phyloP scores from a whole-genome alignment of 768 basidiomycete genomes.

The Rhizopogon roseolus region DNA sequence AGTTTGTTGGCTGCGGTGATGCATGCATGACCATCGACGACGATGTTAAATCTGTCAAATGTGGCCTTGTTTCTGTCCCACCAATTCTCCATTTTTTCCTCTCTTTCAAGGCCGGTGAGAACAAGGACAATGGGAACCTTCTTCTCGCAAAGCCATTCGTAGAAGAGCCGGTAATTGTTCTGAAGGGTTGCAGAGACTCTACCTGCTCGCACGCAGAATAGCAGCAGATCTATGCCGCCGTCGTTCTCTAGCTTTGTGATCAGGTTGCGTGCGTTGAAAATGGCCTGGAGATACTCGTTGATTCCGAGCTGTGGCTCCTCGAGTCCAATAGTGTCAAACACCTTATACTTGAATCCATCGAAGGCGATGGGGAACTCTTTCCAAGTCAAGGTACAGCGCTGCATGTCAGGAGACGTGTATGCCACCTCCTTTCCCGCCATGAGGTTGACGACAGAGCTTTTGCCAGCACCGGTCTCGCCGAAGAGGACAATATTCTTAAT shows the following conservation, averaged over 20 bases:
- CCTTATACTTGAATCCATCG: constrained; percentile 13
- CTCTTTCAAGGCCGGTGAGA: constrained; percentile 26
- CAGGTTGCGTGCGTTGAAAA: constrained; percentile 29
- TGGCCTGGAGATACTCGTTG: constrained; percentile 21
- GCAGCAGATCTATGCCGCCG: constrained; percentile 26
- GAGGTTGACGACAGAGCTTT: constrained; percentile 34
- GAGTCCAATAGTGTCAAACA: constrained; percentile 31
- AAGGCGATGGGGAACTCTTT: constrained; percentile 21
- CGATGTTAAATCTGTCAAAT: constrained; percentile 22
- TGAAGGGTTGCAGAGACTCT: constrained; percentile 24
- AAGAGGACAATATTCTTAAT: constrained; percentile 30
- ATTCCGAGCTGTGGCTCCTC: constrained; percentile 19
- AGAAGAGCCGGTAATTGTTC: constrained; percentile 31
- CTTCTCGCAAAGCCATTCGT: constrained; percentile 33
- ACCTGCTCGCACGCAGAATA: constrained; percentile 30
- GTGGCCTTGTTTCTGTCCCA: constrained; percentile 12
- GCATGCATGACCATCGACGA: constrained; percentile 25
- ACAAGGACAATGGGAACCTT: constrained; percentile 28
- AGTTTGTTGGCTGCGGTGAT: constrained; percentile 23
- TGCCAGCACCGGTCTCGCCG: constrained; percentile 34
- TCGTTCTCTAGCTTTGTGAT: constrained; percentile 29
- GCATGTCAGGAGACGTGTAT: constrained; percentile 19
- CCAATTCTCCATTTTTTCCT: constrained; percentile 14
- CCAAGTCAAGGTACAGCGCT: constrained; percentile 27
- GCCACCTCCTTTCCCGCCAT: constrained; percentile 27